These are phyloP conservation scores for Nothophoma quercina DNA, from an alignment of 2,329 filamentous ascomycete genomes.

Conservation along the genomic window DNA sequence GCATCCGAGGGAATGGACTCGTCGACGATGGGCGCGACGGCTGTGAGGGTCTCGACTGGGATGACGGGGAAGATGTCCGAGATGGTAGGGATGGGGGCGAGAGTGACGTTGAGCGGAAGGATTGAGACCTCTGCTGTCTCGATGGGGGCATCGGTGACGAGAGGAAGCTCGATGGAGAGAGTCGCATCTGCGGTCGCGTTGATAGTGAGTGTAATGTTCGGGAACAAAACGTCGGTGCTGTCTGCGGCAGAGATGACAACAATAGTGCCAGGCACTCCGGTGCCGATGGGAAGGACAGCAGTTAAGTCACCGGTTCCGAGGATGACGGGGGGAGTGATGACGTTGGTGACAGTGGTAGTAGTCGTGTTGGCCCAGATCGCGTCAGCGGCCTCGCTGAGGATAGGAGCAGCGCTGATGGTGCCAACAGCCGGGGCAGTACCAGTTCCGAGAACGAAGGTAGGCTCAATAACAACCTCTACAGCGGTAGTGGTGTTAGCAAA, in stretches of 20 bases:
- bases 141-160: not conserved
- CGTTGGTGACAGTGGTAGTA: slow-evolving; percentile 5
- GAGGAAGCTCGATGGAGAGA: slow-evolving; percentile 1
- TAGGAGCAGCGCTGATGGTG: slow-evolving; percentile 6
- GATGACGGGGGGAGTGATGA: slow-evolving; percentile 2
- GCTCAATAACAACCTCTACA: slow-evolving; percentile 7
- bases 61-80: not conserved
- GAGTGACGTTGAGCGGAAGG: too few relatives aligned
- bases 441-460: slow-evolving; percentile 7
- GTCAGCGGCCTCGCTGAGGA: not conserved
- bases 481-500: slow-evolving; percentile 22
- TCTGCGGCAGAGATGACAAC: slow-evolving; percentile 6
- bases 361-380: slow-evolving; percentile 7
- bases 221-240: slow-evolving; percentile 1
- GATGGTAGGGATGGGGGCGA: too few relatives aligned
- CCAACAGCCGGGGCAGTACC: not conserved
- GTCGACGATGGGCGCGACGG: not conserved
- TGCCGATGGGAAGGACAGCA: not conserved
- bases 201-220: slow-evolving; percentile 15
- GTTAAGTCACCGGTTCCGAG: slow-evolving; percentile 4
- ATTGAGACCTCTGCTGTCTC: not conserved
- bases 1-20: slow-evolving; percentile 6
- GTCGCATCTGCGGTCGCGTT: slow-evolving; percentile 9
- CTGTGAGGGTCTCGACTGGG: slow-evolving; percentile 1
- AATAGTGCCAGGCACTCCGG: slow-evolving; percentile 13